phyloP scores from a whole-genome alignment of 2,329 filamentous ascomycete species.

The Chaetothyriales sp. region DNA sequence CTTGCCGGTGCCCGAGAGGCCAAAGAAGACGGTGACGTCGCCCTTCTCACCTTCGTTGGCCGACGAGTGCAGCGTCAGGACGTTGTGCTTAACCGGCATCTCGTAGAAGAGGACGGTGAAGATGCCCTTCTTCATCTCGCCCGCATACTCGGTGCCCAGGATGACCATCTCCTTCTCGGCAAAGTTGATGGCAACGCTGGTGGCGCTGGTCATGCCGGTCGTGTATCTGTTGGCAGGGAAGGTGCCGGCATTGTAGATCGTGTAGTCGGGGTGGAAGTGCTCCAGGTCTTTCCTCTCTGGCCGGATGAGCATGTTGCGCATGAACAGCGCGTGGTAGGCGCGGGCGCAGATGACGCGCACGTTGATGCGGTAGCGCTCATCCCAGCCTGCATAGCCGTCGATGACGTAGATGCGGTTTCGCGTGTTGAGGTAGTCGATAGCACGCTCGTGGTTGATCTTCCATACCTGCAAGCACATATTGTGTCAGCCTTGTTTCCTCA shows the following conservation, averaged over 20 bases:
- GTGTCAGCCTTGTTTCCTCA: too few species aligned
- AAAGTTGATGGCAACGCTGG: conserved; percentile 97
- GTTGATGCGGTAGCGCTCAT: conserved; percentile 92
- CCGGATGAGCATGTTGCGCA: conserved; percentile 99
- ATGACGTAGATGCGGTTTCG: conserved; percentile 97
- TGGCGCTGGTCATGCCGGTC: conserved; percentile 95
- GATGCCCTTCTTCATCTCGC: conserved; percentile 95
- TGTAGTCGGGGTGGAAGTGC: conserved; percentile 97
- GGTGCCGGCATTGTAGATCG: conserved; percentile 97
- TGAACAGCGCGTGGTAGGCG: conserved; percentile 98
- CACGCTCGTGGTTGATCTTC: conserved; percentile 98
- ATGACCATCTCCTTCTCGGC: conserved; percentile 99
- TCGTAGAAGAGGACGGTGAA: conserved; percentile 99
- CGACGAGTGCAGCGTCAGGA: conserved; percentile 93
- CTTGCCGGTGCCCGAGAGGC: conserved; percentile 96
- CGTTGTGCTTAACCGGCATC: conserved; percentile 99
- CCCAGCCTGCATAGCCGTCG: conserved; percentile 95
- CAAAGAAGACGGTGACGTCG: conserved; percentile 98
- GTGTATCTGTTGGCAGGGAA: conserved; percentile 99
- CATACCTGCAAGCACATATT: conserved; percentile 55
- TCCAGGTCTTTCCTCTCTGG: conserved; percentile 82
- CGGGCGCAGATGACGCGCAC: conserved; percentile 97
- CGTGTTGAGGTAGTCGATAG: conserved; percentile 98
- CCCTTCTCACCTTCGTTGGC: conserved; percentile 92
- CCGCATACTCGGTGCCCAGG: conserved; percentile 94